phyloP scores from a whole-genome alignment of 2,329 filamentous ascomycete species.

The Hypoxylon sp. region DNA sequence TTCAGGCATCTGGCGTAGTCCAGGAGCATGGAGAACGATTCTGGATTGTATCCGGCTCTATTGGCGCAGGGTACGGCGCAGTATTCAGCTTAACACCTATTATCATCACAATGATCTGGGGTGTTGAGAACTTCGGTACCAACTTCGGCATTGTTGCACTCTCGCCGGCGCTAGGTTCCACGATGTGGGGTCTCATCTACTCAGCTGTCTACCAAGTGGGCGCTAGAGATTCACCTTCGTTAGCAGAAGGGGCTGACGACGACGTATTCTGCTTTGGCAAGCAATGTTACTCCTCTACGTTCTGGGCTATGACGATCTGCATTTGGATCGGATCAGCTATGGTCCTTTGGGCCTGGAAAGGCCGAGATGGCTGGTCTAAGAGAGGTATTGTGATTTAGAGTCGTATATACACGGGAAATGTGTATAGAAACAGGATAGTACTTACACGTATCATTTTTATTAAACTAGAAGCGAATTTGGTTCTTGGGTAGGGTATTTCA shows the following conservation, averaged over 20 bases:
- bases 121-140: conserved; percentile 97
- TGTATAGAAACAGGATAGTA: conserved; percentile 9
- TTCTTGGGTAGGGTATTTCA: conserved; percentile 11
- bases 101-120: conserved; percentile 97
- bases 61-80: conserved; percentile 94
- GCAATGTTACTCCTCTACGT: conserved; percentile 83
- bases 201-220: conserved; percentile 82
- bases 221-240: conserved; percentile 61
- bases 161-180: conserved; percentile 88
- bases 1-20: conserved; percentile 81
- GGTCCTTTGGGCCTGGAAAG: conserved; percentile 87
- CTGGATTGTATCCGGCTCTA: conserved; percentile 85
- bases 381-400: conserved; percentile 77
- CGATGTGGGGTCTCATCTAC: conserved; percentile 93
- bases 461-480: conserved; percentile 14
- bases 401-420: not conserved
- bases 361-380: conserved; percentile 79
- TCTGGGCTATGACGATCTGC: conserved; percentile 87
- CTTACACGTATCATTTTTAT: conserved; percentile 9
- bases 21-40: conserved; percentile 85
- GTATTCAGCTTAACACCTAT: conserved; percentile 92
- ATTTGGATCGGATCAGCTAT: conserved; percentile 82
- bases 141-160: conserved; percentile 98
- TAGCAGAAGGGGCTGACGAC: conserved; percentile 50
- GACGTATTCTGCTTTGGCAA: conserved; percentile 82